Conservation (phyloP, 2,329 filamentous ascomycete genomes). For the Neocucurbitaria cava region DNA sequence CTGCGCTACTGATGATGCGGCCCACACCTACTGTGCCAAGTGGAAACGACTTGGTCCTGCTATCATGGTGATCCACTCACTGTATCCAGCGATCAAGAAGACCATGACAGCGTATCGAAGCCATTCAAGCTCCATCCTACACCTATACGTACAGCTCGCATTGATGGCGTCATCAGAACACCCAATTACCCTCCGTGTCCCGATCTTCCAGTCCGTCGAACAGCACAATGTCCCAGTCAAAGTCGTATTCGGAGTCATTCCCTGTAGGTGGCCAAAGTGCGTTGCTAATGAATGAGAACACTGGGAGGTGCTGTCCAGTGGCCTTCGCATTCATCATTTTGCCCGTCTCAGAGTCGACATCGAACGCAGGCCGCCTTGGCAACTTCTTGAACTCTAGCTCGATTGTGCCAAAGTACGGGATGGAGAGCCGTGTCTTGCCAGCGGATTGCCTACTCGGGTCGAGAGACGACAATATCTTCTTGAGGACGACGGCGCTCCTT, state of each 20-base stretch:
- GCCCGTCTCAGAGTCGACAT: conserved; percentile 37
- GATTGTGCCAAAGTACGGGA: conserved; percentile 46
- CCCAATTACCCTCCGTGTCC: conserved; percentile 45
- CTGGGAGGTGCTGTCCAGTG: conserved; percentile 34
- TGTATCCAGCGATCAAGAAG: background rate
- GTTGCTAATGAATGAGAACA: conserved; percentile 46
- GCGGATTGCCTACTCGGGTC: conserved; percentile 33
- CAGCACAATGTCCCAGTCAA: conserved; percentile 45
- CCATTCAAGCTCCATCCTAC: background rate
- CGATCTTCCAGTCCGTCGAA: conserved; percentile 45
- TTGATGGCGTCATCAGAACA: conserved; percentile 28
- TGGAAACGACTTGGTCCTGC: background rate
- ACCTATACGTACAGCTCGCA: too few species aligned
- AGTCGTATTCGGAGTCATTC: conserved; percentile 13
- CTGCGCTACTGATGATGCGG: conserved; percentile 7
- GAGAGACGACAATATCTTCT: conserved; percentile 42
- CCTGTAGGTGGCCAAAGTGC: conserved; percentile 38
- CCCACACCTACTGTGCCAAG: background rate
- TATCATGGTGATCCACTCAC: background rate
- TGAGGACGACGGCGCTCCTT: conserved; percentile 41
- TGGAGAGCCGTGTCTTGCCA: conserved; percentile 32
- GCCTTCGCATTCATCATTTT: conserved; percentile 33
- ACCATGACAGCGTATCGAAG: background rate
- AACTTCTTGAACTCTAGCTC: conserved; percentile 37
- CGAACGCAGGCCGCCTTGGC: conserved; percentile 38